Evolutionary conservation across 2,329 filamentous ascomycete genomes (phyloP), one percentile per base, ranked within the genome.

Genomic region (Sphaerostilbella broomeana): DNA sequence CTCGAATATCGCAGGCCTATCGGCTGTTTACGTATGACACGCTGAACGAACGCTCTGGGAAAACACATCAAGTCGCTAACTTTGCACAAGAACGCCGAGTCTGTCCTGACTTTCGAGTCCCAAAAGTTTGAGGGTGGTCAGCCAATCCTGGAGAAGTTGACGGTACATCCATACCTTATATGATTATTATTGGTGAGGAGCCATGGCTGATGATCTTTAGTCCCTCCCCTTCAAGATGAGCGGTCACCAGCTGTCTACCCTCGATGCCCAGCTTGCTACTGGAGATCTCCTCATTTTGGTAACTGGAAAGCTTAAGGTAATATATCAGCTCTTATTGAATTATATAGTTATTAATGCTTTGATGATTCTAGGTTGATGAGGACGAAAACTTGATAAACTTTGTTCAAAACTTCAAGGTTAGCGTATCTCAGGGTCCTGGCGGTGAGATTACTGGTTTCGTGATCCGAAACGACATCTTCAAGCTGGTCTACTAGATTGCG

Each of bases 391-490:
- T 38, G 29, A 42, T 42, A 38, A 42, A 42, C 40, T 42, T 42
- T 33, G 40, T 42, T 17, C 40, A 42, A 21, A 42, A 38, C 40
- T 42, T 42, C 35, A 42, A 34, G 28, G 40, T 42, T 29, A 42
- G 35, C 34, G 40, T 42, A 8, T 15, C 13, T 7, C 40, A 42
- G 40, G 40, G 40, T 19, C 22, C 40, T n/a, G 40, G 34, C 3
- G 40, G 40, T 27, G 34, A 42, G 12, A 38, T 42, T 3, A 38
- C 28, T 6, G 40, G 40, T 21, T 95, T 84, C 72, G 95, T 78
- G 63, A 84, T 97, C 60, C 82, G 81, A 70, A 95, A 97, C 73
- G 90, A 97, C 64, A 69, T 97, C 62, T 97, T 97, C 80, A 86
- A 86, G 68, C 77, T 97, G 47, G 77, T 95, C 52, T 90, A 85